Evolutionary conservation across 352 stramenopile genomes (phyloP).

Genomic region (Pythium brachiatum): DNA sequence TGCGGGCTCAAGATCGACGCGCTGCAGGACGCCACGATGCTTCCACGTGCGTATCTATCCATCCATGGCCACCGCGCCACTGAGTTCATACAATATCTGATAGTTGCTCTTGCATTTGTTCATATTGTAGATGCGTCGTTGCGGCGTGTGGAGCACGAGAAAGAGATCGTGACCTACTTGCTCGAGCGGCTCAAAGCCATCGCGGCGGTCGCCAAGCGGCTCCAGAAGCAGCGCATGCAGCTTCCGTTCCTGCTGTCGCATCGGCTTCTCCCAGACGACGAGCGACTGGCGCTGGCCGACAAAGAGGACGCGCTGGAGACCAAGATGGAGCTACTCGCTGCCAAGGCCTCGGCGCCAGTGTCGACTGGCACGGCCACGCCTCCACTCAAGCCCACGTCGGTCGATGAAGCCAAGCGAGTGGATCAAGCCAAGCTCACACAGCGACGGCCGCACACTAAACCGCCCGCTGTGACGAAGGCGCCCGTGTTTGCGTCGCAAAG

Average conservation of each 20-base stretch:
- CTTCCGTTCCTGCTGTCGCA: slow-evolving; percentile 67
- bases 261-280: slow-evolving; percentile 64
- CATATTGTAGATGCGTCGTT: slow-evolving; percentile 12
- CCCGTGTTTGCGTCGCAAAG: slow-evolving; percentile 41
- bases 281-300: slow-evolving; percentile 44
- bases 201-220: slow-evolving; percentile 55
- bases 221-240: slow-evolving; percentile 69
- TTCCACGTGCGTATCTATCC: no score
- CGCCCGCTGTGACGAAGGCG: slow-evolving; percentile 8
- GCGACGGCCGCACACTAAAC: neutral
- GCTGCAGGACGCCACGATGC: slow-evolving; percentile 36
- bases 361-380: neutral
- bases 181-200: slow-evolving; percentile 69
- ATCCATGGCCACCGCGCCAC: no score
- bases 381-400: neutral
- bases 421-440: neutral
- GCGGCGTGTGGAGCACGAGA: slow-evolving; percentile 44
- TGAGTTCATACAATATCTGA: no score
- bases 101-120: no score
- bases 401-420: neutral
- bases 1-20: slow-evolving; percentile 59
- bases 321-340: slow-evolving; percentile 19
- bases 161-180: slow-evolving; percentile 72
- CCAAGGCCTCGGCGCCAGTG: slow-evolving; percentile 22
- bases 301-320: slow-evolving; percentile 46